phyloP scores from a whole-genome alignment of 2,329 filamentous ascomycete species.

The Coniochaeta hoffmannii region DNA sequence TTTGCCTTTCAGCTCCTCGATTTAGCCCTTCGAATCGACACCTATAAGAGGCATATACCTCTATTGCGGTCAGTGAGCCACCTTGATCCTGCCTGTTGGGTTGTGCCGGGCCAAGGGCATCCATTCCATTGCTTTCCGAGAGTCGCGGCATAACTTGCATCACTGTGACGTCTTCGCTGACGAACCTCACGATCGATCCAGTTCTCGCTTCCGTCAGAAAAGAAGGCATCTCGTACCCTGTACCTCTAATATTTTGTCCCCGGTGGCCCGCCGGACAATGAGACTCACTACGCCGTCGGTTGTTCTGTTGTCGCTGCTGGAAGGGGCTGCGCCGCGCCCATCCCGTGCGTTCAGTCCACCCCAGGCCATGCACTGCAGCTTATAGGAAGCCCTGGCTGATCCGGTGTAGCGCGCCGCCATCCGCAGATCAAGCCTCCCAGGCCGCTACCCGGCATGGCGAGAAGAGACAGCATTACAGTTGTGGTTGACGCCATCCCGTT shows the following conservation, averaged over 20 bases:
- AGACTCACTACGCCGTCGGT: background rate
- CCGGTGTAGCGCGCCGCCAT: background rate
- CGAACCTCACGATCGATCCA: background rate
- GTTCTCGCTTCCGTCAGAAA: no score
- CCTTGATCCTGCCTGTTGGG: background rate
- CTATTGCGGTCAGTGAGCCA: background rate
- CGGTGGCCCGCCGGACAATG: background rate
- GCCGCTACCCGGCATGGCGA: background rate
- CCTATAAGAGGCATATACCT: background rate
- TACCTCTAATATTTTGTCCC: background rate
- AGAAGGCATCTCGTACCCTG: background rate
- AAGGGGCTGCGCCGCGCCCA: background rate
- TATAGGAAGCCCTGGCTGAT: background rate
- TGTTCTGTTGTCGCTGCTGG: background rate
- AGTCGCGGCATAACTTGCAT: no score
- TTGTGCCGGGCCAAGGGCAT: no score
- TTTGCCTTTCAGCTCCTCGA: background rate
- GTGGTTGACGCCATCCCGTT: slow-evolving; percentile 27
- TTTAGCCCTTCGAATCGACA: background rate
- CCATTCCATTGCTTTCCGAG: no score
- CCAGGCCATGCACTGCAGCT: background rate
- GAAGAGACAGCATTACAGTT: slow-evolving; percentile 22
- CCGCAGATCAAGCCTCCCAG: background rate
- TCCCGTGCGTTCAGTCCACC: background rate
- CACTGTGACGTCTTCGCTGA: background rate